Percentiles rank a stretch among this genome's conserved stretches.
phyloP scores from a whole-genome alignment of 2,329 filamentous ascomycete species.

The Penicillium verrucosum region DNA sequence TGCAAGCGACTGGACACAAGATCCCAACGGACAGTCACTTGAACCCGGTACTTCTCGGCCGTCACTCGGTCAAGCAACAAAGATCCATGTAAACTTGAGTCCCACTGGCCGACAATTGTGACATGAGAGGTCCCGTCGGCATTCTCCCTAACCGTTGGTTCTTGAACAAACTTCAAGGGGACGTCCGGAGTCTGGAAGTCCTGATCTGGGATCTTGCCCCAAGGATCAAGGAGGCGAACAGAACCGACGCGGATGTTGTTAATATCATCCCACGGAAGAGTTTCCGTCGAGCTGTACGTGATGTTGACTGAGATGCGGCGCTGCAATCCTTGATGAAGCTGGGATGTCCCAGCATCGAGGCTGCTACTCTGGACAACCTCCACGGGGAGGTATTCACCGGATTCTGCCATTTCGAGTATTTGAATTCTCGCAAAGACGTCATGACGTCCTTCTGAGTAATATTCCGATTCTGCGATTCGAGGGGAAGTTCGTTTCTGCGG shows the following conservation, averaged over 20 bases:
- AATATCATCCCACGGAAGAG: conserved; percentile 83
- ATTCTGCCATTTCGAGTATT: conserved; percentile 86
- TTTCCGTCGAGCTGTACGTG: conserved; percentile 86
- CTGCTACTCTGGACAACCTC: conserved; percentile 85
- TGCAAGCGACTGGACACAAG: conserved; percentile 77
- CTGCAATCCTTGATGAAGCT: conserved; percentile 92
- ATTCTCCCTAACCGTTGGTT: conserved; percentile 77
- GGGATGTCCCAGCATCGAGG: conserved; percentile 84
- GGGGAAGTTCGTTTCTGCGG: conserved; percentile 60
- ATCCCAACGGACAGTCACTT: conserved; percentile 83
- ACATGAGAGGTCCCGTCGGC: conserved; percentile 86
- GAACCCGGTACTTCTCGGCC: conserved; percentile 86
- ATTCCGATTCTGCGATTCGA: conserved; percentile 85
- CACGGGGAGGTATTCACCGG: conserved; percentile 84
- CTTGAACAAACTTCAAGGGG: conserved; percentile 69
- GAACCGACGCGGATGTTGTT: conserved; percentile 72
- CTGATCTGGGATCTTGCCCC: conserved; percentile 79
- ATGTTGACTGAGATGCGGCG: conserved; percentile 81
- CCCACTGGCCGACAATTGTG: conserved; percentile 89
- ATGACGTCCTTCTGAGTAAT: conserved; percentile 88
- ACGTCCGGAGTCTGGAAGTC: conserved; percentile 70
- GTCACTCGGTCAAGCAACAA: conserved; percentile 91
- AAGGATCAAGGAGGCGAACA: conserved; percentile 77
- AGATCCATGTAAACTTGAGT: conserved; percentile 88
- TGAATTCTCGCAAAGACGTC: conserved; percentile 87